A percentile compares a stretch with the other conserved stretches of the same genome.
phyloP scores from a whole-genome alignment of 441 rosid genomes.

The Gossypium schwendimanii region DNA sequence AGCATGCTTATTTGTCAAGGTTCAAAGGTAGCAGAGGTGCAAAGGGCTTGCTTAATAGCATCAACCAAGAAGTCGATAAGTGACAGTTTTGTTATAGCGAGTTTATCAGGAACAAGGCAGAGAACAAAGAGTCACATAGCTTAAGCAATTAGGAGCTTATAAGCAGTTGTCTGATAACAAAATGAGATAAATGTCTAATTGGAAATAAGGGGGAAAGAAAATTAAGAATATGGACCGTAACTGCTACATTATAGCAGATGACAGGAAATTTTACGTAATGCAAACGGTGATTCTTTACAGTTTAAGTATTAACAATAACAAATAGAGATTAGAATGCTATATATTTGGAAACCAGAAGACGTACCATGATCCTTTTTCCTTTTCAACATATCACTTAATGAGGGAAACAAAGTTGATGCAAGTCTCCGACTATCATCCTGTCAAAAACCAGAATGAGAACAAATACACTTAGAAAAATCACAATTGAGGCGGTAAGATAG shows the following conservation, averaged over 20 bases:
- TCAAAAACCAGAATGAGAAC: constrained; percentile 18
- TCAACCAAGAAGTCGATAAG: neutral
- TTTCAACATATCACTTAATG: constrained; percentile 43
- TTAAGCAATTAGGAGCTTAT: neutral
- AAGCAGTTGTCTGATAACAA: neutral
- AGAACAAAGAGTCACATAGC: neutral
- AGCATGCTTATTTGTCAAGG: constrained; percentile 3
- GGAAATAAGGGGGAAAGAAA: neutral
- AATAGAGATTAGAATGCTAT: neutral
- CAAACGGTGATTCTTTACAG: neutral
- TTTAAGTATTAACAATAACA: neutral
- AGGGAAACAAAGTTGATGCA: constrained; percentile 65
- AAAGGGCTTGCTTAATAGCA: neutral
- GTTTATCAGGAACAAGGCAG: neutral
- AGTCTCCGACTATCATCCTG: constrained; percentile 81
- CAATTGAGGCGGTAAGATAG: neutral
- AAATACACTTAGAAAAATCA: neutral
- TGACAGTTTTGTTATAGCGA: neutral
- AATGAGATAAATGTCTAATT: neutral
- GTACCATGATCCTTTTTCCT: constrained; percentile 84
- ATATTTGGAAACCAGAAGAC: neutral
- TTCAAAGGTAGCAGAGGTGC: neutral
- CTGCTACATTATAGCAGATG: neutral
- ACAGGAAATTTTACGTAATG: neutral
- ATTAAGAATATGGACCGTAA: neutral